These are phyloP conservation scores for Diplotaxis tenuifolia DNA, from an alignment of 345 rosid species.

Conservation along the genomic window DNA sequence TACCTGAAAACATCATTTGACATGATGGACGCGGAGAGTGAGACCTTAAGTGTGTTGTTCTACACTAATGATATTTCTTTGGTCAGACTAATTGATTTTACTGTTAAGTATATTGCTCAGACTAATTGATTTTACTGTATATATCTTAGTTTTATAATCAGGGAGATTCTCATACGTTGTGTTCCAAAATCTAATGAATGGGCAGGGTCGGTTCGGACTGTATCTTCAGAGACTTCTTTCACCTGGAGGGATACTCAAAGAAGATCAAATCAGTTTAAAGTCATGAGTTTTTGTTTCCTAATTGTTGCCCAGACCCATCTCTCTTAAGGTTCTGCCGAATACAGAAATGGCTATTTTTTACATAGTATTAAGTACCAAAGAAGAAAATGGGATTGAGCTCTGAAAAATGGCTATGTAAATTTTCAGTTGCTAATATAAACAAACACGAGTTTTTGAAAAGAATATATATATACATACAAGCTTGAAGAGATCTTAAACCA, in stretches of 20 bases:
- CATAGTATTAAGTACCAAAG: constrained; percentile 3
- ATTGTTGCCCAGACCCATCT: not conserved
- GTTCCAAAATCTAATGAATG: too few species aligned
- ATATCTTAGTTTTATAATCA: too few species aligned
- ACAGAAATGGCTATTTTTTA: not conserved
- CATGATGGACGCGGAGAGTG: too few species aligned
- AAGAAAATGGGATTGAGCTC: not conserved
- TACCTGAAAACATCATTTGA: too few species aligned
- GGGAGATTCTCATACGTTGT: too few species aligned
- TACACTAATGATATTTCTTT: too few species aligned
- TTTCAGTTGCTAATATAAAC: not conserved
- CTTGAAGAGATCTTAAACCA: not conserved
- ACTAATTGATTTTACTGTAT: too few species aligned
- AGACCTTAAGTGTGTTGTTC: too few species aligned
- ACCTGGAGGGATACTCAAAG: constrained; percentile 50
- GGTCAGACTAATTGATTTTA: too few species aligned
- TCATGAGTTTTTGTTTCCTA: not conserved
- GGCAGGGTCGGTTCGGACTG: constrained; percentile 63
- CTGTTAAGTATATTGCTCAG: too few species aligned
- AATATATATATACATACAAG: too few species aligned
- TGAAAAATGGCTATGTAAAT: not conserved
- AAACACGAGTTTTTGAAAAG: not conserved
- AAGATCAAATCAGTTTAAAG: constrained; percentile 43
- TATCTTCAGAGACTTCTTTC: constrained; percentile 62
- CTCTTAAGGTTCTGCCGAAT: constrained; percentile 7